Evolutionary conservation across 306 rosid species (phyloP), one percentile per base, ranked within the genome.

Genomic region (Lathyrus tuberosus): DNA sequence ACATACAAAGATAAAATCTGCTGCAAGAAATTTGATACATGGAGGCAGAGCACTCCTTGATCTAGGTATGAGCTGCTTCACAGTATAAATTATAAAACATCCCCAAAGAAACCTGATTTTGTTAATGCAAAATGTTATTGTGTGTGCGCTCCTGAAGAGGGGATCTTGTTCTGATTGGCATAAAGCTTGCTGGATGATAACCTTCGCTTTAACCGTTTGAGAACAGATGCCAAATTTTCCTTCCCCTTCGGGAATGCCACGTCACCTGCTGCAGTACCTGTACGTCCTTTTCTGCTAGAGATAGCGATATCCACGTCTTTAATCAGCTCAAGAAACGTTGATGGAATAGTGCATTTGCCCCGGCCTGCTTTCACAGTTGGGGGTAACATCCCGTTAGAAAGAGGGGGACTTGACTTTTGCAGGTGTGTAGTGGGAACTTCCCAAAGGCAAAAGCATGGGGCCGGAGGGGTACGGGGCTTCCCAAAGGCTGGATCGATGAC

Each of bases 231-330:
- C 73, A 95, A 73, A 77, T 91, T 95, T 62, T 87, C 91, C 77
- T 89, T 95, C 53, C 97, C 99, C 81, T n/a, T 86, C 0, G 99
- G 99, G 81, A 91, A 91, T 43, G 99, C 99, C 38, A 94, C 97
- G 14, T 91, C 97, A 10, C 99, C 99, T 0, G 97, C 99, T 15
- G 91, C 95, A 14, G 99, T 95, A 51, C 99, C 97, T 0, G 88
- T 83, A n/a, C 96, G 90, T 48, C 99, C 99, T 84, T 83, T 91
- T 28, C 99, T 65, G 80, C 73, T 77, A 52, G 92, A 86, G 67
- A 95, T 86, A 1, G 97, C 92, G 4, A 57, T 75, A 77, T 95
- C 97, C 73, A 95, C 99, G 46, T 91, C 97, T 83, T 89, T 95
- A 77, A 91, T 80, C 61, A 81, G 77, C 43, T 95, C 96, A 18